Evolutionary conservation across 345 rosid genomes (phyloP).

Genomic region (Kernera saxatilis): DNA sequence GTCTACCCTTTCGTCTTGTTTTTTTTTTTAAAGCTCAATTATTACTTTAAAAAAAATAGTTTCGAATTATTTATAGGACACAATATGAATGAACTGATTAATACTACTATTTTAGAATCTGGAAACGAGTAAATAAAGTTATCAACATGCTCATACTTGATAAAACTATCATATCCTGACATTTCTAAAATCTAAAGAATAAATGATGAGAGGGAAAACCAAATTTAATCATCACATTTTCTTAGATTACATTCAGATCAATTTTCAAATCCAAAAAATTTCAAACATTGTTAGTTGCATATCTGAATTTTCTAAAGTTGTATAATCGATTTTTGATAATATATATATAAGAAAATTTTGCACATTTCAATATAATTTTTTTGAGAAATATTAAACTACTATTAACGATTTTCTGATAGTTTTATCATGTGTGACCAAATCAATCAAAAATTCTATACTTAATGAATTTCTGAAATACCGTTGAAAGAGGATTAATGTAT

Average conservation of each 20-base stretch:
- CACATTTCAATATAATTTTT: neutral
- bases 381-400: neutral
- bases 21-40: neutral
- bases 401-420: neutral
- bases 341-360: neutral
- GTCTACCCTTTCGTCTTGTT: slow-evolving; percentile 8
- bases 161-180: slow-evolving; percentile 3
- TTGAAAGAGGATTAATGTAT: neutral
- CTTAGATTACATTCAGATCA: neutral
- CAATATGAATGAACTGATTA: neutral
- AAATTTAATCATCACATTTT: neutral
- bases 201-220: neutral
- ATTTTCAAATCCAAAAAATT: neutral
- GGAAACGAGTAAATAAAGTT: neutral
- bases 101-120: slow-evolving; percentile 8
- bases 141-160: slow-evolving; percentile 5
- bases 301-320: too few species aligned
- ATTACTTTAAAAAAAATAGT: neutral
- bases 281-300: neutral
- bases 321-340: too few species aligned
- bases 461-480: neutral
- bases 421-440: neutral
- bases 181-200: neutral
- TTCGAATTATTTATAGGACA: neutral
- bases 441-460: neutral